Conservation (phyloP, 768 basidiomycete genomes). For the Leccinum boreale region DNA sequence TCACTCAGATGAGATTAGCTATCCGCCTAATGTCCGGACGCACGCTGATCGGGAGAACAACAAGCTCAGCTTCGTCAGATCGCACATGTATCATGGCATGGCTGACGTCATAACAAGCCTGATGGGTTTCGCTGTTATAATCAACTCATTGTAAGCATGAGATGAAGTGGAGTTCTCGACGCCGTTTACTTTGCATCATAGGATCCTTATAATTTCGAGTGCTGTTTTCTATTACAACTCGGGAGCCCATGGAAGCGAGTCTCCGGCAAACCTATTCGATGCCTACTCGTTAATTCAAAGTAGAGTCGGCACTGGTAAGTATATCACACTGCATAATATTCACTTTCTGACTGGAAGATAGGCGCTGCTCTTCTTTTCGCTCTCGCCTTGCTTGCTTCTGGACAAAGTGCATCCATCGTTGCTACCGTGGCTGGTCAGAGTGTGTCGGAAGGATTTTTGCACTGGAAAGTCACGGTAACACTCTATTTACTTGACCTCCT, state of each 20-base stretch:
- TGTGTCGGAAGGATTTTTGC: conserved; percentile 85
- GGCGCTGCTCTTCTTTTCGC: conserved; percentile 88
- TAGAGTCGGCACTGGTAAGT: conserved; percentile 63
- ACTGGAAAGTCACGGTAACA: conserved; percentile 70
- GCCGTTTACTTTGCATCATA: conserved; percentile 24
- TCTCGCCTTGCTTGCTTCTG: conserved; percentile 76
- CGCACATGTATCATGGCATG: conserved; percentile 64
- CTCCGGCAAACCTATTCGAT: conserved; percentile 77
- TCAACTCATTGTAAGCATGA: conserved; percentile 73
- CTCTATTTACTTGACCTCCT: conserved; percentile 9
- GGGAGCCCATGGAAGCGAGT: conserved; percentile 36
- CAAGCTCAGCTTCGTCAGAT: conserved; percentile 48
- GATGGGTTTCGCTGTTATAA: conserved; percentile 81
- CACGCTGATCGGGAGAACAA: conserved; percentile 61
- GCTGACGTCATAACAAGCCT: conserved; percentile 67
- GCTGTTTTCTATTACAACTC: conserved; percentile 72
- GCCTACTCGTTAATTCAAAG: conserved; percentile 72
- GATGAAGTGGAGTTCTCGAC: not conserved
- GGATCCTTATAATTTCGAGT: conserved; percentile 78
- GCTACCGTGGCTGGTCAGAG: conserved; percentile 90
- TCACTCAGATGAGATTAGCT: conserved; percentile 17
- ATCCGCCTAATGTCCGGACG: conserved; percentile 32
- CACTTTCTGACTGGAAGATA: conserved; percentile 25
- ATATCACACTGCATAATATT: not conserved
- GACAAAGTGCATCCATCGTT: conserved; percentile 87